Evolutionary conservation across 1,139 yeast species (phyloP).

Genomic region (Diutina rugosa): DNA sequence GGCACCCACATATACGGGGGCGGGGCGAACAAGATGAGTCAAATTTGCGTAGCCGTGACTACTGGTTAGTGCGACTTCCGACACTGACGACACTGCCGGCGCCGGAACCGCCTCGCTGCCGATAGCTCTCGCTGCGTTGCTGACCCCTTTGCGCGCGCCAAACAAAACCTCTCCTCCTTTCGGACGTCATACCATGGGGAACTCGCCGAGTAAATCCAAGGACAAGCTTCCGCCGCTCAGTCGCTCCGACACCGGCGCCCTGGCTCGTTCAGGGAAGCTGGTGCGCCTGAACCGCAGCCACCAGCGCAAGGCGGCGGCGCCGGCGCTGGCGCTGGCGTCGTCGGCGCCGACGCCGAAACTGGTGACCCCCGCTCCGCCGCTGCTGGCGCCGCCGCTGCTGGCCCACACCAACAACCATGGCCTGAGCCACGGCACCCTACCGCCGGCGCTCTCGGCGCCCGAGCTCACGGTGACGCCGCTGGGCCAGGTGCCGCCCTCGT

Average conservation of each 20-base stretch:
- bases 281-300: conserved; percentile 24
- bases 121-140: not conserved
- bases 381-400: not conserved
- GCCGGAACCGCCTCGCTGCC: not conserved
- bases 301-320: not conserved
- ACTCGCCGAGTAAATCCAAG: conserved; percentile 24
- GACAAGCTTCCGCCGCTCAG: conserved; percentile 14
- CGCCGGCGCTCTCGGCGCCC: conserved; percentile 1
- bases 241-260: conserved; percentile 40
- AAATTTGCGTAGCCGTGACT: no score
- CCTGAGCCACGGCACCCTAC: not conserved
- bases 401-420: conserved; percentile 1
- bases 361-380: not conserved
- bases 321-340: not conserved
- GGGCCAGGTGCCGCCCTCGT: conserved; percentile 44
- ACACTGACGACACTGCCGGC: not conserved
- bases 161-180: not conserved
- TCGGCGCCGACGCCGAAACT: not conserved
- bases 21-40: no score
- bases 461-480: conserved; percentile 5
- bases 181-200: conserved; percentile 21
- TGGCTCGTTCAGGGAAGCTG: conserved; percentile 38
- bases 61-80: no score
- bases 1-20: no score
- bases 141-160: not conserved